Base-by-base conservation (phyloP, 2,329 filamentous ascomycete species). In the Diplodia seriata region DNA sequence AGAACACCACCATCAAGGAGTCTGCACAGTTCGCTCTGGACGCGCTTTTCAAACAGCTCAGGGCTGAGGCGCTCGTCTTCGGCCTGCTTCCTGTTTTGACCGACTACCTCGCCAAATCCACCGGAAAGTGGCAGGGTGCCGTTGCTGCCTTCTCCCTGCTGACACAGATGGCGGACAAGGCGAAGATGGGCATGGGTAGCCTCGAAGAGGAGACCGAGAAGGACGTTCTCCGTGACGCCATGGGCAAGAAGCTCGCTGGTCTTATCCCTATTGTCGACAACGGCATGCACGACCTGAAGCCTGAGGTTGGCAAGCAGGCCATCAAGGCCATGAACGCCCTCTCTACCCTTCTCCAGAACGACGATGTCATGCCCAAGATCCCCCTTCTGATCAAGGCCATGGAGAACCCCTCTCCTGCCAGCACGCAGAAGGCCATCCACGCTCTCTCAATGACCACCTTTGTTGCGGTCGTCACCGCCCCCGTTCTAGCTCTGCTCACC, bases 361-460 rank as follows among this genome's bases (percentile, higher is more conserved):
- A 99, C 82, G 95, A 99, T 79, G 94, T 99, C 67, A 90, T 91
- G 29, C 94, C 94, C 56, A 89, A 93, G 75, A 94, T 99, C 75
- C 93, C 94, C 7, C 88, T 98, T 3, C 86, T 99, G 59, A 90
- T 99, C 80, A 93, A 96, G 78, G 92, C 93, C 59, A 97, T 99
- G 90, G 92, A 97, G 79, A 90, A 97, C 74, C 95, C 95, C 6
- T 97, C 93, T 12, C 85, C 91, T 15, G 89, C 96, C 79, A 93
- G 91, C 33, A 86, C 96, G 67, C 92, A 97, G 78, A 97, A 97
- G 84, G 94, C 95, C 38, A 98, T 99, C 72, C 95, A 97, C 77
- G 95, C 94, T 55, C 85, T 99, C 55, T 97, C 94, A 4, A 93
- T 97, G 83, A 99, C 95, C 12, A 99, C 95, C n/a, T 99, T 99